phyloP scores from a whole-genome alignment of 768 basidiomycete species.

The Auriscalpium vulgare region DNA sequence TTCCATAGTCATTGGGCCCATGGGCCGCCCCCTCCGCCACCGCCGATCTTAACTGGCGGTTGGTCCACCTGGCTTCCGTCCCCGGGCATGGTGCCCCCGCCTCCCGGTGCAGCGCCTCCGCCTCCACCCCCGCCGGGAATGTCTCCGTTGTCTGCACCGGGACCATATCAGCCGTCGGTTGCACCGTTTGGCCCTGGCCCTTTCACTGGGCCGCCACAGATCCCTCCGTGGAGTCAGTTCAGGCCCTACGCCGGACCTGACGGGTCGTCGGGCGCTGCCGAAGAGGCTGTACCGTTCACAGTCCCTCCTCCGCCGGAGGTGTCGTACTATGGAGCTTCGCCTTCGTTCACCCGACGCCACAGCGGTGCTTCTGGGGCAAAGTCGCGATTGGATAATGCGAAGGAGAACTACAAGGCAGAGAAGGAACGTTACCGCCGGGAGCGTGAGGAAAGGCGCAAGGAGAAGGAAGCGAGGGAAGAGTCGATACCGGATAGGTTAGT shows the following conservation, averaged over 20 bases:
- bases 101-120: background rate
- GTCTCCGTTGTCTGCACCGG: background rate
- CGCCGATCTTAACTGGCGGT: background rate
- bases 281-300: background rate
- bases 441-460: slow-evolving; percentile 33
- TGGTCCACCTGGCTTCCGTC: background rate
- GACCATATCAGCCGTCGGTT: background rate
- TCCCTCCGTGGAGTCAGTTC: slow-evolving; percentile 12
- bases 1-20: too few relatives aligned
- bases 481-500: slow-evolving; percentile 3
- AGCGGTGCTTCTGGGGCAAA: slow-evolving; percentile 12
- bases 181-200: background rate
- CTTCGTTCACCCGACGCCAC: background rate
- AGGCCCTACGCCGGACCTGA: slow-evolving; percentile 4
- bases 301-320: slow-evolving; percentile 8
- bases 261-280: background rate
- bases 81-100: background rate
- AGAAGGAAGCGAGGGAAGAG: background rate
- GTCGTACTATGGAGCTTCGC: slow-evolving; percentile 11
- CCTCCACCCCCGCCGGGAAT: background rate
- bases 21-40: too few relatives aligned
- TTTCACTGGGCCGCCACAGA: background rate
- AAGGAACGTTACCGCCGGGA: slow-evolving; percentile 64
- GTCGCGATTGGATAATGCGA: slow-evolving; percentile 51
- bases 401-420: slow-evolving; percentile 55